A percentile compares a stretch with the other conserved stretches of the same genome.
These are phyloP conservation scores for Cutaneotrichosporon spelunceum DNA, from an alignment of 1,284 basidiomycete genomes.

Conservation along the genomic window DNA sequence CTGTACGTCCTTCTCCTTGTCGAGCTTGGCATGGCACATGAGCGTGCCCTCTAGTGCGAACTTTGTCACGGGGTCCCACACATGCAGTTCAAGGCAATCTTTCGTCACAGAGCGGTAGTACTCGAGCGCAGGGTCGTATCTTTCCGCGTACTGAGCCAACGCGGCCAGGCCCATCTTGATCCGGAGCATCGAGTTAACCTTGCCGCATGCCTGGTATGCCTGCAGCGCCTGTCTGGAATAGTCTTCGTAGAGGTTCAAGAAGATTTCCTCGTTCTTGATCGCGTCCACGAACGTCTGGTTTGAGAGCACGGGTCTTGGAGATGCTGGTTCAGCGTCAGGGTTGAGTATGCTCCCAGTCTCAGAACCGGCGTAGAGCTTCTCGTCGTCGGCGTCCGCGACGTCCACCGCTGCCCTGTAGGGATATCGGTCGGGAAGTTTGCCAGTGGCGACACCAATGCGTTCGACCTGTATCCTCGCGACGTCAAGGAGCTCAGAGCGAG, in stretches of 20 bases:
- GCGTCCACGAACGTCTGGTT: conserved; percentile 65
- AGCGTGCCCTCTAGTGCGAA: conserved; percentile 40
- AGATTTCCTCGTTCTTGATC: conserved; percentile 59
- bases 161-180: conserved; percentile 79
- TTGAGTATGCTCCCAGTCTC: background rate
- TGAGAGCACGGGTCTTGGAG: conserved; percentile 54
- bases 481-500: conserved; percentile 45
- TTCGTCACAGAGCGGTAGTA: conserved; percentile 34
- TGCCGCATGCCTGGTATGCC: conserved; percentile 71
- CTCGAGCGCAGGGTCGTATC: conserved; percentile 37
- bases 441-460: conserved; percentile 39
- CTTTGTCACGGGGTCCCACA: conserved; percentile 41
- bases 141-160: conserved; percentile 65
- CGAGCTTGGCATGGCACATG: conserved; percentile 30
- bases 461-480: conserved; percentile 49
- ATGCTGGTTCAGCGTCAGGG: background rate
- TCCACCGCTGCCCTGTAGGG: conserved; percentile 34
- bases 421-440: conserved; percentile 41
- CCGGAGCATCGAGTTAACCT: conserved; percentile 77
- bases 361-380: background rate
- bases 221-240: conserved; percentile 77
- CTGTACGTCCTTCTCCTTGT: conserved; percentile 30
- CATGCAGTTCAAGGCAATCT: conserved; percentile 36
- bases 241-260: conserved; percentile 69
- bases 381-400: conserved; percentile 9